A percentile compares a stretch with the other conserved stretches of the same genome.
Conservation (phyloP, 2,329 filamentous ascomycete species). For the Endothia cerciana region DNA sequence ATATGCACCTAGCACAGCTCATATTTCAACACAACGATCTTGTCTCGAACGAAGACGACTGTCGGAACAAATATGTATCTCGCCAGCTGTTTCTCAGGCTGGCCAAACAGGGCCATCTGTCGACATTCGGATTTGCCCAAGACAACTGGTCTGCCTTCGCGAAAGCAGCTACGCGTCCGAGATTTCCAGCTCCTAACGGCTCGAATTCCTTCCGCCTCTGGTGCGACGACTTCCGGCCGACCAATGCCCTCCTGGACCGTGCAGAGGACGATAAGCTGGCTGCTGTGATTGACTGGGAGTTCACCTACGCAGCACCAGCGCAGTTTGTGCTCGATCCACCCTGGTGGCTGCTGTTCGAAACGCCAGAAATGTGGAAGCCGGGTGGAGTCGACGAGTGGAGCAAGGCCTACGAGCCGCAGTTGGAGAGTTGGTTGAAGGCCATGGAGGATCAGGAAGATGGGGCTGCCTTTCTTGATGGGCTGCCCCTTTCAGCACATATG, state of each 20-base stretch:
- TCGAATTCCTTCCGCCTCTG: conserved; percentile 36
- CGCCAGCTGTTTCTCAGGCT: conserved; percentile 46
- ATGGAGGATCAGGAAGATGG: conserved; percentile 38
- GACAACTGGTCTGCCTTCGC: conserved; percentile 35
- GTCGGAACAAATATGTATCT: too few species aligned
- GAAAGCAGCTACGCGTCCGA: conserved; percentile 3
- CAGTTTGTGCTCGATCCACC: conserved; percentile 40
- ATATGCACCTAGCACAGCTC: too few species aligned
- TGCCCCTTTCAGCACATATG: conserved; percentile 34
- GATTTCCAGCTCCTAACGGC: conserved; percentile 22
- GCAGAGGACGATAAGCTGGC: conserved; percentile 35
- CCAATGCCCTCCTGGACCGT: conserved; percentile 40
- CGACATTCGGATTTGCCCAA: conserved; percentile 35
- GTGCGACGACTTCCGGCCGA: conserved; percentile 39
- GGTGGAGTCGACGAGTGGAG: conserved; percentile 38
- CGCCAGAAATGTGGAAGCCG: conserved; percentile 40
- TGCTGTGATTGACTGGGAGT: conserved; percentile 48
- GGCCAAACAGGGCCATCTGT: conserved; percentile 35
- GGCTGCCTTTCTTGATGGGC: neutral
- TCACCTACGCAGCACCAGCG: conserved; percentile 38
- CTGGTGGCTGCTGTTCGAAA: conserved; percentile 42
- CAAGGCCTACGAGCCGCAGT: conserved; percentile 37
- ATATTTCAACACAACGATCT: too few species aligned
- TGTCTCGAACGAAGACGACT: too few species aligned
- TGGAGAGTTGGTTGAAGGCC: conserved; percentile 40